phyloP scores from a whole-genome alignment of 805 yeast species.

The Yueomyces sp. region DNA sequence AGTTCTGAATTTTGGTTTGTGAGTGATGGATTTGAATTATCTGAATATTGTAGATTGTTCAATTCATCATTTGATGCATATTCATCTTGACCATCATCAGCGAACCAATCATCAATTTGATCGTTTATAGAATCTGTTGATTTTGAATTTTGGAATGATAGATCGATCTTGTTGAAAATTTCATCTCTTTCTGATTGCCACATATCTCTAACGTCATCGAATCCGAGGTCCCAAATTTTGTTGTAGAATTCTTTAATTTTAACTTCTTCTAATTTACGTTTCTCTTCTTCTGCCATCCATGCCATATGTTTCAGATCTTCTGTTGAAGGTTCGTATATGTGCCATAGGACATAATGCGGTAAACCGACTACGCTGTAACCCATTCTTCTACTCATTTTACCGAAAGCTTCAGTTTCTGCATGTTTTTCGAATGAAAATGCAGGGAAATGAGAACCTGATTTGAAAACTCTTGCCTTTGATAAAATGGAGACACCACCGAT shows the following conservation, averaged over 20 bases:
- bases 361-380: slow-evolving; percentile 77
- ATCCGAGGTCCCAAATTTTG: slow-evolving; percentile 65
- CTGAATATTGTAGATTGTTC: background rate
- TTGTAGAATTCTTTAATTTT: slow-evolving; percentile 52
- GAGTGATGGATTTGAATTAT: background rate
- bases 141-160: slow-evolving; percentile 20
- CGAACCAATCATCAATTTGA: slow-evolving; percentile 44
- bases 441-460: slow-evolving; percentile 74
- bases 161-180: slow-evolving; percentile 67
- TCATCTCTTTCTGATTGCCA: slow-evolving; percentile 65
- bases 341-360: slow-evolving; percentile 95
- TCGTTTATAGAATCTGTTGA: slow-evolving; percentile 13
- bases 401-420: slow-evolving; percentile 90
- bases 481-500: slow-evolving; percentile 79
- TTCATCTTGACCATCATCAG: slow-evolving; percentile 27
- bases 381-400: slow-evolving; percentile 77
- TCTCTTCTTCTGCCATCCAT: slow-evolving; percentile 77
- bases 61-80: background rate
- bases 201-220: slow-evolving; percentile 54
- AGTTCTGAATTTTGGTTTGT: background rate
- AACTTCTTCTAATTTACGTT: slow-evolving; percentile 47
- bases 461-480: slow-evolving; percentile 59
- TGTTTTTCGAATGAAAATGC: slow-evolving; percentile 75
- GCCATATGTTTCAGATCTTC: slow-evolving; percentile 85
- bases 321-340: slow-evolving; percentile 85